Percentiles rank a stretch among this genome's conserved stretches.
These are phyloP conservation scores for Paragyromitra xinjiangensis DNA, from an alignment of 495 filamentous ascomycete genomes.

Conservation along the genomic window DNA sequence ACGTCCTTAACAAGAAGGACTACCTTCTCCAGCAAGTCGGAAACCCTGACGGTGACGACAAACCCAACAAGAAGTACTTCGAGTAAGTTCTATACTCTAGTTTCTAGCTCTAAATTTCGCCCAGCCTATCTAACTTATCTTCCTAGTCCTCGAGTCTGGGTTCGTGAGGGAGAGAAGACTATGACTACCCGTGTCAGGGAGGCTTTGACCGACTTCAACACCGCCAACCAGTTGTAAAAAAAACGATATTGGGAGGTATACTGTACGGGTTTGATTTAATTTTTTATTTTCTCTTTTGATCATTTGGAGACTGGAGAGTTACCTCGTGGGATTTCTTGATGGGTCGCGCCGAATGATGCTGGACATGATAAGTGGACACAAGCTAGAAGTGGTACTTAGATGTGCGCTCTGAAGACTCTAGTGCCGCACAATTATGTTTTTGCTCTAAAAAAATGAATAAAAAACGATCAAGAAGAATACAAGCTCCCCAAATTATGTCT, in stretches of 20 bases:
- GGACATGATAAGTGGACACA: conserved; percentile 5
- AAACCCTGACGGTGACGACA: conserved; percentile 93
- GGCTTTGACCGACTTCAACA: conserved; percentile 91
- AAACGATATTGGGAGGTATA: neutral
- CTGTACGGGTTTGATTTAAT: conserved; percentile 17
- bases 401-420: neutral
- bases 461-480: conserved; percentile 15
- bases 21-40: conserved; percentile 86
- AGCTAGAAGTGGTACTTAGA: neutral
- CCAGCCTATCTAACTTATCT: neutral
- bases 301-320: conserved; percentile 12
- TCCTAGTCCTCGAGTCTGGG: conserved; percentile 69
- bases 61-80: conserved; percentile 99
- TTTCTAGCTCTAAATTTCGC: neutral
- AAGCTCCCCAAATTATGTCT: neutral
- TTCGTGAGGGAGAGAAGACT: conserved; percentile 96
- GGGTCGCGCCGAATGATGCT: neutral
- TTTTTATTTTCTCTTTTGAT: conserved; percentile 19
- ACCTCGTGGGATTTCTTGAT: neutral
- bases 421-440: conserved; percentile 7
- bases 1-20: conserved; percentile 91
- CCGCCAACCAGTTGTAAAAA: conserved; percentile 78
- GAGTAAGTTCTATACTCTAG: conserved; percentile 63
- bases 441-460: conserved; percentile 29
- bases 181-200: conserved; percentile 84